Percentiles rank a stretch among this genome's conserved stretches.
Conservation (phyloP, 805 yeast species). For the Candida palmyrensis region DNA sequence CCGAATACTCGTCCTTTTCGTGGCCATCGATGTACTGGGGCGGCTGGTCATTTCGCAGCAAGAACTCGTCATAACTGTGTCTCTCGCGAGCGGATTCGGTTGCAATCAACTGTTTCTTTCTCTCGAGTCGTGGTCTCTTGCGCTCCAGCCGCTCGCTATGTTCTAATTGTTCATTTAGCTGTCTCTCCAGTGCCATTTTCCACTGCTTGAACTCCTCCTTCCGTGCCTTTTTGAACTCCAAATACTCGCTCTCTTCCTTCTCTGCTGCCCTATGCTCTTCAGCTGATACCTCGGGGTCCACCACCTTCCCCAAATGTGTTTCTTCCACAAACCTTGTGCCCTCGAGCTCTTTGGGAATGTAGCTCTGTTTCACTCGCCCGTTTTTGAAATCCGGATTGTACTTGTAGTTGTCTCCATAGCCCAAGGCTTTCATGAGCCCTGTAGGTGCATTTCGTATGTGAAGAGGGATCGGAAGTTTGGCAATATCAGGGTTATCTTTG, state of each 20-base stretch:
- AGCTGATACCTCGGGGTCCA: conserved; percentile 14
- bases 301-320: conserved; percentile 46
- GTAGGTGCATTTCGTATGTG: conserved; percentile 97
- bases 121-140: conserved; percentile 4
- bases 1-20: conserved; percentile 22
- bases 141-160: too few relatives aligned
- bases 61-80: conserved; percentile 26
- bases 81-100: conserved; percentile 2
- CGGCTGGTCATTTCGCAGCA: conserved; percentile 28
- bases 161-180: not conserved
- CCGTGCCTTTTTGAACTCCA: conserved; percentile 12
- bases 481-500: conserved; percentile 50
- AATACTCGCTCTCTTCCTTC: conserved; percentile 14
- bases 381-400: conserved; percentile 78
- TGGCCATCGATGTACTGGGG: conserved; percentile 35
- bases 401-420: conserved; percentile 79
- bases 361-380: conserved; percentile 71
- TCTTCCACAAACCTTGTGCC: conserved; percentile 48
- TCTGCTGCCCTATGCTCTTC: conserved; percentile 9
- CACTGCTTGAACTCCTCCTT: conserved; percentile 4
- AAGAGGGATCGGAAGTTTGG: conserved; percentile 63
- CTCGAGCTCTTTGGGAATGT: conserved; percentile 61
- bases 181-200: too few relatives aligned
- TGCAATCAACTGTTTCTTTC: conserved; percentile 3
- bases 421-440: conserved; percentile 78